Base-by-base conservation (phyloP, 164 flowering plant genomes). In the Kingdonia uniflora region DNA sequence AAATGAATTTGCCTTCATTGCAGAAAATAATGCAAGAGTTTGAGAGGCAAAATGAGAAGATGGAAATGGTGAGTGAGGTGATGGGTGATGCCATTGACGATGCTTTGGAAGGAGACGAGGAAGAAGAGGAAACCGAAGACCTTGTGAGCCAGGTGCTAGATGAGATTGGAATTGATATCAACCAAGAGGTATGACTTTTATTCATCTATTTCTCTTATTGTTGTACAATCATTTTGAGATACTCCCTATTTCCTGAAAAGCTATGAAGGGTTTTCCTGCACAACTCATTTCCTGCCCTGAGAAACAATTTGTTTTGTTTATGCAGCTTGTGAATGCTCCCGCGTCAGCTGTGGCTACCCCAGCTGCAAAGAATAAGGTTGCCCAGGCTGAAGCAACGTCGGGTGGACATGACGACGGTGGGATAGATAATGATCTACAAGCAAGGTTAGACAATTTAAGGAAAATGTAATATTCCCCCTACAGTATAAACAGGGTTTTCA, bases 81-180 rank as follows among this genome's bases (percentile, higher is more conserved):
- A 86, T 86, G 95, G 90, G 81, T 25, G 90, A 83, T 65, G 82
- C 95, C 26, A 81, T 83, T 56, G 95, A 86, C 54, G 91, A 83
- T 69, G 88, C 95, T 52, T 65, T 83, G 79, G 88, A 78, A 74
- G 95, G 95, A 51, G 95, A 86, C 42, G 88, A 86, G 65, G 95
- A 86, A 74, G 95, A 86, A 67, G 80, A 74, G 60, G 88, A 86
- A 65, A 83, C 88, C 0, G 95, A 86, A 58, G 95, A 86, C 48
- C 76, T 83, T 14, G 91, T 83, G 55, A 86, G 57, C 69, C 90
- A 86, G 61, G 91, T 83, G 23, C 90, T 83, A 26, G 91, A 86
- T 51, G 91, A 83, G 71, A 86, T 83, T 55, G 90, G 90, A 42
- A 86, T 81, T 38, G 74, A 81, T 65, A 71, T 83, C 42, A 84